Evolutionary conservation across 1,139 yeast species (phyloP).

Genomic region (Magnusiomyces tetraspermus): DNA sequence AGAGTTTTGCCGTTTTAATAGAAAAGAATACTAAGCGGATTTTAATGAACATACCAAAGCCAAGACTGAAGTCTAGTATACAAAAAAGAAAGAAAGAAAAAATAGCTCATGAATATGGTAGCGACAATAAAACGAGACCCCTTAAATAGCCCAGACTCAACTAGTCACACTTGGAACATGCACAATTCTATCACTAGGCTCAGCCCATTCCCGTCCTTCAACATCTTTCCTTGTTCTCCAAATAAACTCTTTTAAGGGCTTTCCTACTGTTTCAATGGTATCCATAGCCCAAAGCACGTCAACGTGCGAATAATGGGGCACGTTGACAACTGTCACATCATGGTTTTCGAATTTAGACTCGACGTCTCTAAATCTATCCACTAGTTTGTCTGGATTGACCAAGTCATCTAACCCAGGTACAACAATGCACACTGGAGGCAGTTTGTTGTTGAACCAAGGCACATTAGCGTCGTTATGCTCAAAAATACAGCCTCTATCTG

Average conservation of each 20-base stretch:
- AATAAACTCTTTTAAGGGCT: conserved; percentile 33
- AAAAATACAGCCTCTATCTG: conserved; percentile 47
- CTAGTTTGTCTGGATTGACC: conserved; percentile 55
- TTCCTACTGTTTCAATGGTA: conserved; percentile 46
- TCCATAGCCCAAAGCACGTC: conserved; percentile 88
- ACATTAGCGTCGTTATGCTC: conserved; percentile 27
- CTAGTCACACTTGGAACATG: conserved; percentile 10
- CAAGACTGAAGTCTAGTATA: no score
- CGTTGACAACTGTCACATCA: conserved; percentile 23
- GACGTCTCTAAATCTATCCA: conserved; percentile 39
- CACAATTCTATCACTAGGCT: not conserved
- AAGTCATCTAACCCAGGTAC: conserved; percentile 55
- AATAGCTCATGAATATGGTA: no score
- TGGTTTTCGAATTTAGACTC: conserved; percentile 6
- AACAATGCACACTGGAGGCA: conserved; percentile 52
- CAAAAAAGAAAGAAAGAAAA: no score
- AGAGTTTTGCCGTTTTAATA: no score
- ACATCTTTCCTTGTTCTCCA: conserved; percentile 3
- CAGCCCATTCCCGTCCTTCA: conserved; percentile 1
- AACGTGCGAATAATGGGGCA: conserved; percentile 62
- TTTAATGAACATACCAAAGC: no score
- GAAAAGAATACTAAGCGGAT: no score
- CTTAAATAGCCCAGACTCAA: no score
- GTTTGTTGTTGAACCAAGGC: conserved; percentile 47
- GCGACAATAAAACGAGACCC: no score